A percentile compares a stretch with the other conserved stretches of the same genome.
phyloP scores from a whole-genome alignment of 306 rosid species.

The Ormosia emarginata region DNA sequence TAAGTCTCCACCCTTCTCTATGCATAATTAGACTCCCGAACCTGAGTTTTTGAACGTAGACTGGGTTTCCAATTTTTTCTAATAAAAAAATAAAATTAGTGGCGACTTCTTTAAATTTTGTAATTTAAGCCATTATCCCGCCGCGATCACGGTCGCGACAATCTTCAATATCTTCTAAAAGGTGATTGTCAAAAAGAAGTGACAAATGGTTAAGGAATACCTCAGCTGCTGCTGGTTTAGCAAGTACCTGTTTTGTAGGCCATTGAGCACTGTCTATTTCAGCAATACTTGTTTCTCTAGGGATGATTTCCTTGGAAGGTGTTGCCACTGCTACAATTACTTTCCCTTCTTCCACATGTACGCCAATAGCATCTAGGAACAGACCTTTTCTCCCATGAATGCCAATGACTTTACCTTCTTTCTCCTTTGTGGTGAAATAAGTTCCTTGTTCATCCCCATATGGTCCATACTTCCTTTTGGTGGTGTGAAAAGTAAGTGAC shows the following conservation, averaged over 20 bases:
- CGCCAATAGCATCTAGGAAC: slow-evolving; percentile 86
- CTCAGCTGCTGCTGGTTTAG: slow-evolving; percentile 57
- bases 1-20: no score
- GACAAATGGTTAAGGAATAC: slow-evolving; percentile 25
- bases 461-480: slow-evolving; percentile 64
- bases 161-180: background rate
- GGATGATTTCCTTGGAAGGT: slow-evolving; percentile 35
- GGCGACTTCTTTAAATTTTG: no score
- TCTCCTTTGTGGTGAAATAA: slow-evolving; percentile 55
- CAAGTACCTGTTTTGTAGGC: slow-evolving; percentile 52
- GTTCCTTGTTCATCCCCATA: slow-evolving; percentile 89
- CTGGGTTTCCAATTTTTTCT: no score
- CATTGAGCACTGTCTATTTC: slow-evolving; percentile 51
- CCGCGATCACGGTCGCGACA: no score
- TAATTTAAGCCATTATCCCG: no score
- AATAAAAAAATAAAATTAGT: no score
- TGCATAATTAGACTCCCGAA: no score
- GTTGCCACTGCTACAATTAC: slow-evolving; percentile 37
- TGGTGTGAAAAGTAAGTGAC: slow-evolving; percentile 81
- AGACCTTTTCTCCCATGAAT: slow-evolving; percentile 87
- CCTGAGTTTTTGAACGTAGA: no score
- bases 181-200: background rate
- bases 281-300: slow-evolving; percentile 37
- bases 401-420: slow-evolving; percentile 80
- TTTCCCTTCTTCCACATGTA: slow-evolving; percentile 64